Evolutionary conservation across 257 asterid genomes (phyloP).

Genomic region (Solanum medicagineum): DNA sequence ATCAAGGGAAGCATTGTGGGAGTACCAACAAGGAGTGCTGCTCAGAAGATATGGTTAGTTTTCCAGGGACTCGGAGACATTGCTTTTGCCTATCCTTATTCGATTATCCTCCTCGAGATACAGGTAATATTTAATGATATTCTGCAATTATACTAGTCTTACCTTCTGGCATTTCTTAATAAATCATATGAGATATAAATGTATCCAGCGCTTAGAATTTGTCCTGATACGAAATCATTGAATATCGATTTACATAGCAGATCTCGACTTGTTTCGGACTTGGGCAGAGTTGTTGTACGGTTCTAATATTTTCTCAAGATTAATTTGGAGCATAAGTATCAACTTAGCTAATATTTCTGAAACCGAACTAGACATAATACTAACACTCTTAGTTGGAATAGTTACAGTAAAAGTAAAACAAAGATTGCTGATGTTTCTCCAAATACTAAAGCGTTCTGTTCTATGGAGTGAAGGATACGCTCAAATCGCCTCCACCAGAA

Average conservation of each 20-base stretch:
- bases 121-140: constrained; percentile 25
- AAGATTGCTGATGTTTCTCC: neutral
- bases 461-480: constrained; percentile 34
- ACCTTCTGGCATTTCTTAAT: neutral
- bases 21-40: constrained; percentile 23
- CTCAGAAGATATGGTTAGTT: constrained; percentile 40
- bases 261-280: neutral
- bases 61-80: constrained; percentile 69
- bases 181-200: neutral
- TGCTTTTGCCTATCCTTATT: constrained; percentile 69
- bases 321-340: neutral
- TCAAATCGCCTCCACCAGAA: constrained; percentile 61
- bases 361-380: neutral
- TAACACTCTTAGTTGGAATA: neutral
- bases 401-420: neutral
- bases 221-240: neutral
- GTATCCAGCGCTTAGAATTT: neutral
- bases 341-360: neutral
- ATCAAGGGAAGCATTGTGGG: constrained; percentile 60
- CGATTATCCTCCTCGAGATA: constrained; percentile 53
- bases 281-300: neutral
- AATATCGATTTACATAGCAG: neutral
- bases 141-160: neutral
- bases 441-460: neutral
- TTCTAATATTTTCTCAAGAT: neutral